These are phyloP conservation scores for Cystobasidium slooffiae DNA, from an alignment of 1,284 basidiomycete genomes.

Conservation along the genomic window DNA sequence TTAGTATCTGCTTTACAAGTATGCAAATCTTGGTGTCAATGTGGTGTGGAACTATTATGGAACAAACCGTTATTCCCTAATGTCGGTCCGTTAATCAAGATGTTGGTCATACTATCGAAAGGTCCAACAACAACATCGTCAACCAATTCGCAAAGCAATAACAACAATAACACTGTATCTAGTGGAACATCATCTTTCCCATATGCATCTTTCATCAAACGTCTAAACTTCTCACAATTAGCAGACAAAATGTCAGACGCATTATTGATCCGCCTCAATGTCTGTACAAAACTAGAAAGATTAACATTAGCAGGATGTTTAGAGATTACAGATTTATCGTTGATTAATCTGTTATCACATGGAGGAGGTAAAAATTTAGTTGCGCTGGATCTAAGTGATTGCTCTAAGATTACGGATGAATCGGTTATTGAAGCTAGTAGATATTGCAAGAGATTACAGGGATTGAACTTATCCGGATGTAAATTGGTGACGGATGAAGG, in stretches of 20 bases:
- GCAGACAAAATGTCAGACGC: conserved; percentile 75
- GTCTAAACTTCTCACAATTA: conserved; percentile 84
- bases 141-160: neutral
- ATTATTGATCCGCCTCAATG: conserved; percentile 72
- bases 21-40: conserved; percentile 91
- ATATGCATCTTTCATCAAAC: conserved; percentile 84
- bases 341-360: conserved; percentile 70
- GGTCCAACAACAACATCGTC: conserved; percentile 56
- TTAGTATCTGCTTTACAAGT: conserved; percentile 78
- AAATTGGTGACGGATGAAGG: conserved; percentile 77
- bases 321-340: conserved; percentile 69
- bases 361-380: conserved; percentile 67
- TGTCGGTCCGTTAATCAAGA: conserved; percentile 73
- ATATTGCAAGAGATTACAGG: conserved; percentile 78
- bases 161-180: conserved; percentile 60
- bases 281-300: conserved; percentile 84
- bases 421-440: conserved; percentile 73
- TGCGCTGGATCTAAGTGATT: conserved; percentile 84
- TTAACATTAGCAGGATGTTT: conserved; percentile 87
- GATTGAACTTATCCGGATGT: conserved; percentile 89
- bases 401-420: conserved; percentile 69
- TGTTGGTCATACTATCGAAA: conserved; percentile 69
- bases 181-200: conserved; percentile 71
- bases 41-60: conserved; percentile 93
- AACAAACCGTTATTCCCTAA: conserved; percentile 81